These are phyloP conservation scores for Mycoemilia scoparia DNA, from an alignment of 192 early-diverging fungal species.

Conservation along the genomic window DNA sequence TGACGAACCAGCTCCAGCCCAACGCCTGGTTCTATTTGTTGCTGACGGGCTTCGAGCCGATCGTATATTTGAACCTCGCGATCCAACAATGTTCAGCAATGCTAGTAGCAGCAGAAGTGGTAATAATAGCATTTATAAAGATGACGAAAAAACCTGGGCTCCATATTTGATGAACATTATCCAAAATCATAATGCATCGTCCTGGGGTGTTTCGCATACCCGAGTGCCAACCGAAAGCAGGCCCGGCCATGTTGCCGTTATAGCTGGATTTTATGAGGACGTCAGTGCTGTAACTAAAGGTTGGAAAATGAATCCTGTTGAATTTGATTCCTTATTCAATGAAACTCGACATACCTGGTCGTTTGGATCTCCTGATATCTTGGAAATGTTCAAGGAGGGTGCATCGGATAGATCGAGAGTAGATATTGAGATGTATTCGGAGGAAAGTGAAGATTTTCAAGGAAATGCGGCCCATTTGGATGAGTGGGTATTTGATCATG, in stretches of 20 bases:
- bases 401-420: slow-evolving; percentile 60
- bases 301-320: slow-evolving; percentile 93
- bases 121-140: no score
- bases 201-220: slow-evolving; percentile 77
- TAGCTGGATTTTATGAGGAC: slow-evolving; percentile 97
- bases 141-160: slow-evolving; percentile 23
- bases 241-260: slow-evolving; percentile 92
- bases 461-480: slow-evolving; percentile 71
- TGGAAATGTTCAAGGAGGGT: slow-evolving; percentile 90
- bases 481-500: slow-evolving; percentile 81
- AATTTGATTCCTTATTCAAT: slow-evolving; percentile 95
- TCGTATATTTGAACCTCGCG: slow-evolving; percentile 62
- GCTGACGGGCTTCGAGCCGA: slow-evolving; percentile 89
- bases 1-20: slow-evolving; percentile 52
- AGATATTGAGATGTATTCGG: slow-evolving; percentile 80
- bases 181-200: slow-evolving; percentile 35
- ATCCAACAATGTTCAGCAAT: no score
- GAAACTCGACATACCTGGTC: slow-evolving; percentile 87
- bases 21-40: slow-evolving; percentile 73
- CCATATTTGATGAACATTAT: slow-evolving; percentile 41
- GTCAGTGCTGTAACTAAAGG: slow-evolving; percentile 94
- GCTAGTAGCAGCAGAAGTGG: no score
- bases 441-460: slow-evolving; percentile 78
- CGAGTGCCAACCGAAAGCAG: slow-evolving; percentile 90
- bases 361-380: slow-evolving; percentile 91